A percentile compares a stretch with the other conserved stretches of the same genome.
Evolutionary conservation across 176 grass and related monocot genomes (phyloP).

Genomic region (Themeda triandra): DNA sequence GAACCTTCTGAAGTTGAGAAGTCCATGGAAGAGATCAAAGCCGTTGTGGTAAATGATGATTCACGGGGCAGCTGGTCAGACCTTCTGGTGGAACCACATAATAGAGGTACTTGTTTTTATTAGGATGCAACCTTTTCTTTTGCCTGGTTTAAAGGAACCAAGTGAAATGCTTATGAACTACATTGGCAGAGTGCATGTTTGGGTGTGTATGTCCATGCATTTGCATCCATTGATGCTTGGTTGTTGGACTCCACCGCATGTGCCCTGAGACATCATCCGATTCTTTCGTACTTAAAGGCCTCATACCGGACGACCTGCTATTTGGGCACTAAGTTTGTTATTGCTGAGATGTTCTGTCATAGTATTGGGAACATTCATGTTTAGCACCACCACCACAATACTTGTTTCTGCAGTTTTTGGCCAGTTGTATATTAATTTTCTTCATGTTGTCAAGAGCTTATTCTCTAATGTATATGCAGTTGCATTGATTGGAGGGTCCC

Average conservation of each 20-base stretch:
- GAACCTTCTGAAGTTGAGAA: constrained; percentile 68
- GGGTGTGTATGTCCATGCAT: background rate
- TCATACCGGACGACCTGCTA: background rate
- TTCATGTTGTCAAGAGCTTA: constrained; percentile 24
- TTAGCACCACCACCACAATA: background rate
- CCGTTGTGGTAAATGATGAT: constrained; percentile 53
- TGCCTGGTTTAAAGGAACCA: background rate
- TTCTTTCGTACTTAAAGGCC: background rate
- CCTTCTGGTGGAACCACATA: constrained; percentile 72
- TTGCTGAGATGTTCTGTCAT: background rate
- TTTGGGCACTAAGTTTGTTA: background rate
- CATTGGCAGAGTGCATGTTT: background rate
- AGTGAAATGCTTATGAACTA: background rate
- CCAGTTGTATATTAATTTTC: constrained; percentile 28
- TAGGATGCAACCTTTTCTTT: background rate
- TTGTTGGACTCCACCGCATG: background rate
- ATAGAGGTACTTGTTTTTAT: constrained; percentile 53
- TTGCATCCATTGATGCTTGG: background rate
- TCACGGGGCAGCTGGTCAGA: constrained; percentile 77
- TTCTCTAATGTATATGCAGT: constrained; percentile 54
- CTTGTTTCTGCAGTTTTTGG: background rate
- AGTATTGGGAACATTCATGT: background rate
- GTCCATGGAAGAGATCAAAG: constrained; percentile 80
- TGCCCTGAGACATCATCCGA: background rate
- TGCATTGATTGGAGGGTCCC: constrained; percentile 90